phyloP scores from a whole-genome alignment of 106 monocot species.

The Phalaenopsis aphrodite region DNA sequence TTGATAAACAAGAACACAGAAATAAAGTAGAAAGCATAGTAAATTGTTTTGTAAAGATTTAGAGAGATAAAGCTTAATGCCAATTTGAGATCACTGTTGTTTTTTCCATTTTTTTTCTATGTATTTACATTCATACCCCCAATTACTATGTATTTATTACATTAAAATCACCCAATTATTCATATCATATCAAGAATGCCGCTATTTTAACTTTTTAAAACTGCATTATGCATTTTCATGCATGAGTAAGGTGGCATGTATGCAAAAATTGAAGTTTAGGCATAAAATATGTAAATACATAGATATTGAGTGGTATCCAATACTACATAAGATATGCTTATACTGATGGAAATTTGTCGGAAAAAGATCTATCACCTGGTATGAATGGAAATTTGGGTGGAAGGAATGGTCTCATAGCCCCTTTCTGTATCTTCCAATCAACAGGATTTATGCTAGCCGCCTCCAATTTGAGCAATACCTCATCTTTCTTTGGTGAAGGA shows the following conservation, averaged over 20 bases:
- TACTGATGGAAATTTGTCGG: no score
- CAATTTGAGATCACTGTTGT: background rate
- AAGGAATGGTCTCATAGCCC: constrained; percentile 14
- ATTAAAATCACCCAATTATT: no score
- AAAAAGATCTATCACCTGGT: constrained; percentile 11
- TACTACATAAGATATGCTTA: background rate
- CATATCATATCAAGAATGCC: no score
- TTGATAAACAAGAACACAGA: background rate
- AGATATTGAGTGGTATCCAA: no score
- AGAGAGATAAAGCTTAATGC: background rate
- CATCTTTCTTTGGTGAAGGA: constrained; percentile 24
- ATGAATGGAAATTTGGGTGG: constrained; percentile 24
- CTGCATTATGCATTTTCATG: no score
- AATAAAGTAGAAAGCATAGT: background rate
- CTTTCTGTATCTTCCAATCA: constrained; percentile 29
- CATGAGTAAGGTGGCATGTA: no score
- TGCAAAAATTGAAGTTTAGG: no score
- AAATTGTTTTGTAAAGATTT: background rate
- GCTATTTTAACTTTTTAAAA: no score
- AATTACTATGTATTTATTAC: no score
- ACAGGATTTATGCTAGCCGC: constrained; percentile 24
- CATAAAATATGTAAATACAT: no score
- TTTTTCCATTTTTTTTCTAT: background rate
- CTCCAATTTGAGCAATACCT: constrained; percentile 24
- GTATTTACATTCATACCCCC: no score